Evolutionary conservation across 1,139 yeast species (phyloP).

Genomic region (Taiozyma sp.): DNA sequence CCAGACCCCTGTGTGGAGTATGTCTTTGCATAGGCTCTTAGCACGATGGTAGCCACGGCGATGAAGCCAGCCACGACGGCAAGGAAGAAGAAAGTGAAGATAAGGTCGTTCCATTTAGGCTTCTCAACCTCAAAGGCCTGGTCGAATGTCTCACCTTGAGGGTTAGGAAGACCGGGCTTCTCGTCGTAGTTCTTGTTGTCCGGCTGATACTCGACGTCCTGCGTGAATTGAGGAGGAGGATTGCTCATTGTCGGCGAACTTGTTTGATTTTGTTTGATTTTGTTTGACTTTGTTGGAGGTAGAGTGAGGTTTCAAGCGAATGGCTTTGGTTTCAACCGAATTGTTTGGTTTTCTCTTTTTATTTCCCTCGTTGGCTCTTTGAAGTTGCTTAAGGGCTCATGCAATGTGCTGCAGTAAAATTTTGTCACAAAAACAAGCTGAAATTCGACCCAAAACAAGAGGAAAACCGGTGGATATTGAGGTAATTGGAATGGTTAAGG

Average conservation of each 20-base stretch:
- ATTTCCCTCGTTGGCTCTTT: neutral
- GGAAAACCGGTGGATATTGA: too few species aligned
- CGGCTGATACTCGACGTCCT: constrained; percentile 15
- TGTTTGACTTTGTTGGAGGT: too few species aligned
- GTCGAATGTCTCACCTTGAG: constrained; percentile 48
- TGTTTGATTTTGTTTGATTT: too few species aligned
- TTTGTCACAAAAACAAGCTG: neutral
- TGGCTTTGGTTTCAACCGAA: too few species aligned
- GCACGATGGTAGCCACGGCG: constrained; percentile 64
- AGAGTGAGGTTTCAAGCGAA: too few species aligned
- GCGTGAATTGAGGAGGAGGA: constrained; percentile 21
- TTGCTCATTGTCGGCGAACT: neutral
- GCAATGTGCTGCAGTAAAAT: neutral
- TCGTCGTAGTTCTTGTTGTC: constrained; percentile 20
- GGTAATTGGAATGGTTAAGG: too few species aligned
- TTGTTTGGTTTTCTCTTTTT: neutral
- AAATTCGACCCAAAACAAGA: neutral
- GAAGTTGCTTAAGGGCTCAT: neutral
- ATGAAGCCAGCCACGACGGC: constrained; percentile 63
- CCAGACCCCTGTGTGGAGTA: constrained; percentile 59
- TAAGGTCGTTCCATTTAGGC: constrained; percentile 70
- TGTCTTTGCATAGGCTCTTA: constrained; percentile 57
- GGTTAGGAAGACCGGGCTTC: constrained; percentile 23
- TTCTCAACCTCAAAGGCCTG: constrained; percentile 63
- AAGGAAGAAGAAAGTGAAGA: constrained; percentile 61